A percentile compares a stretch with the other conserved stretches of the same genome.
phyloP scores from a whole-genome alignment of 345 rosid species.

The Hibiscus syriacus region DNA sequence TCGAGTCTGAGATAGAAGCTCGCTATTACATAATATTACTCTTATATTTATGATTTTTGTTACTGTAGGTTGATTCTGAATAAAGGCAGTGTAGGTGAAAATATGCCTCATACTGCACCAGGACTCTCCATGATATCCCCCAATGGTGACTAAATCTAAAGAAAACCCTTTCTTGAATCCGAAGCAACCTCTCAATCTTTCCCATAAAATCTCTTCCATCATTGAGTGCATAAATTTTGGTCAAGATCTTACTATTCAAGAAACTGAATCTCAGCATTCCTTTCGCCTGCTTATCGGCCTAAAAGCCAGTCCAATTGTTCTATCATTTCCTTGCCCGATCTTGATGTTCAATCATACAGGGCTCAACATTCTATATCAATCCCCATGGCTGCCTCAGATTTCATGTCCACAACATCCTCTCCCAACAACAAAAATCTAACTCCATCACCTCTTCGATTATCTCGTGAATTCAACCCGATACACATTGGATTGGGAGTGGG shows the following conservation, averaged over 20 bases:
- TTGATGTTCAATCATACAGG: slow-evolving; percentile 36
- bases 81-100: slow-evolving; percentile 25
- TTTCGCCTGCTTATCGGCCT: slow-evolving; percentile 54
- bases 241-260: slow-evolving; percentile 27
- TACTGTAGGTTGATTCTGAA: slow-evolving; percentile 36
- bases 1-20: background rate
- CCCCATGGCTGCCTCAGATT: slow-evolving; percentile 39
- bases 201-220: slow-evolving; percentile 28
- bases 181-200: slow-evolving; percentile 38
- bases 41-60: background rate
- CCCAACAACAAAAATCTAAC: slow-evolving; percentile 35
- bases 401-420: slow-evolving; percentile 45
- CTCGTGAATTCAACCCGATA: slow-evolving; percentile 31
- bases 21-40: background rate
- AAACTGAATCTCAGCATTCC: slow-evolving; percentile 34
- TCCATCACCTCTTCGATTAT: slow-evolving; percentile 37
- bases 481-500: slow-evolving; percentile 52
- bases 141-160: slow-evolving; percentile 23
- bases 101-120: slow-evolving; percentile 21
- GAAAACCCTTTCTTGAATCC: slow-evolving; percentile 27
- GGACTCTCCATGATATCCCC: slow-evolving; percentile 27
- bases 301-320: slow-evolving; percentile 30
- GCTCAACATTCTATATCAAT: slow-evolving; percentile 60
- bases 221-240: slow-evolving; percentile 29
- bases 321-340: slow-evolving; percentile 36